Percentiles rank a stretch among this genome's conserved stretches.
phyloP scores from a whole-genome alignment of 768 basidiomycete genomes.

The Podaxis carcinomalis region DNA sequence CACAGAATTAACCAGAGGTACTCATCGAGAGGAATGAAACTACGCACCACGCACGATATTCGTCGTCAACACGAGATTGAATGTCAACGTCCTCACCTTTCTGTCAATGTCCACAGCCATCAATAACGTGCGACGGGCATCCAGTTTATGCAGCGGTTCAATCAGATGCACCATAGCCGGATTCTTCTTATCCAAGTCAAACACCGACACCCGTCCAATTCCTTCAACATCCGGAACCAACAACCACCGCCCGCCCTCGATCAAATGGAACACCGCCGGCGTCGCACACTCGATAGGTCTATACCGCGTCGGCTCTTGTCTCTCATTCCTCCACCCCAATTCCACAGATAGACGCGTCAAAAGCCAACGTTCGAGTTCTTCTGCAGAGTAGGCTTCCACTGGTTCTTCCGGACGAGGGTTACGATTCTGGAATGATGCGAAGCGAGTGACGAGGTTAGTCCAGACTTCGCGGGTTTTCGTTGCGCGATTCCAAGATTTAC shows the following conservation, averaged over 20 bases:
- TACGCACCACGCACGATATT: conserved; percentile 6
- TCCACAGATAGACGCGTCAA: conserved; percentile 9
- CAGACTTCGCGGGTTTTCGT: conserved; percentile 7
- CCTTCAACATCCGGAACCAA: conserved; percentile 11
- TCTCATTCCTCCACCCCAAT: conserved; percentile 10
- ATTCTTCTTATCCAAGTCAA: conserved; percentile 6
- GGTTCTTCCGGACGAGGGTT: conserved; percentile 7
- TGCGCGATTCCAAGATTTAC: conserved; percentile 12
- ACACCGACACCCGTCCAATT: conserved; percentile 9
- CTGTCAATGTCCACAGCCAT: conserved; percentile 10
- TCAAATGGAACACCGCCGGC: conserved; percentile 5
- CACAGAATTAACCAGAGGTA: not conserved
- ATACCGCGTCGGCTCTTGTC: conserved; percentile 8
- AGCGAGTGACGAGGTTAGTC: conserved; percentile 7
- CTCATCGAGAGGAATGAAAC: not conserved
- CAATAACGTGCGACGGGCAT: conserved; percentile 7
- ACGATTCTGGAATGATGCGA: conserved; percentile 5
- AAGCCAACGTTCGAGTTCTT: conserved; percentile 10
- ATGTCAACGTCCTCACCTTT: not conserved
- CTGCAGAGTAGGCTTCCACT: conserved; percentile 4
- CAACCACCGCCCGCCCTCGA: conserved; percentile 11
- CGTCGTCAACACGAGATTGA: conserved; percentile 8
- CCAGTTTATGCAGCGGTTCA: conserved; percentile 10
- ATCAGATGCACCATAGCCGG: conserved; percentile 2
- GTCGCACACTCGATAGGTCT: conserved; percentile 6